These are phyloP conservation scores for Claviceps monticola DNA, from an alignment of 2,329 filamentous ascomycete genomes.

Conservation along the genomic window DNA sequence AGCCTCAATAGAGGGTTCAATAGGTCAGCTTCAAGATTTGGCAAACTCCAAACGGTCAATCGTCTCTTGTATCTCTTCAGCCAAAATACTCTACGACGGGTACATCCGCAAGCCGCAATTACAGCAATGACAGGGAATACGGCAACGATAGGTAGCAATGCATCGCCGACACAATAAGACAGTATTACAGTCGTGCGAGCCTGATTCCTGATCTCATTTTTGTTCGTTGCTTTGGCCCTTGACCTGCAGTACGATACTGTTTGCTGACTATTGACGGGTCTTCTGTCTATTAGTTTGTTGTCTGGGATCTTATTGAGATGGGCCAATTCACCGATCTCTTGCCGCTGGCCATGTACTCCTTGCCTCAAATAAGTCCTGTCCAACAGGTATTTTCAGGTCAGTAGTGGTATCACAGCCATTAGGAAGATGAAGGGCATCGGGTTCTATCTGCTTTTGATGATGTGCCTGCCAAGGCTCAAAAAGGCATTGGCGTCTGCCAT, in stretches of 20 bases:
- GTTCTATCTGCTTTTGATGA: background rate
- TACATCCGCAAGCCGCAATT: background rate
- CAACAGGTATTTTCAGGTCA: background rate
- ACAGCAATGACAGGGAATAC: no score
- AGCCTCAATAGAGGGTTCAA: slow-evolving; percentile 21
- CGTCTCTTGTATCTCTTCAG: slow-evolving; percentile 3
- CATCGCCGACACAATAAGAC: no score
- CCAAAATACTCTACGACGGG: background rate
- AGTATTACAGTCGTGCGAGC: no score
- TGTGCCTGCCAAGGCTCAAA: slow-evolving; percentile 1
- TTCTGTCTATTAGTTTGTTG: background rate
- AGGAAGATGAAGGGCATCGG: background rate
- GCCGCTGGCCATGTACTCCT: background rate
- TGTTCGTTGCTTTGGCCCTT: background rate
- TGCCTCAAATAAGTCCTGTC: background rate
- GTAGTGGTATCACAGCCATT: background rate
- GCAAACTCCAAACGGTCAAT: slow-evolving; percentile 5
- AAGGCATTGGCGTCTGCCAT: background rate
- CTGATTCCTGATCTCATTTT: background rate
- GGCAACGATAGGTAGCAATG: no score
- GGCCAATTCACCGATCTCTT: background rate
- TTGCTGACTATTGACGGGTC: slow-evolving; percentile 1
- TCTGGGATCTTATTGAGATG: background rate
- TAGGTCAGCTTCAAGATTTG: slow-evolving; percentile 9
- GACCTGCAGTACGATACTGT: background rate